Evolutionary conservation across 2,329 filamentous ascomycete genomes (phyloP).

Genomic region (Paraphaeosphaeria sporulosa): DNA sequence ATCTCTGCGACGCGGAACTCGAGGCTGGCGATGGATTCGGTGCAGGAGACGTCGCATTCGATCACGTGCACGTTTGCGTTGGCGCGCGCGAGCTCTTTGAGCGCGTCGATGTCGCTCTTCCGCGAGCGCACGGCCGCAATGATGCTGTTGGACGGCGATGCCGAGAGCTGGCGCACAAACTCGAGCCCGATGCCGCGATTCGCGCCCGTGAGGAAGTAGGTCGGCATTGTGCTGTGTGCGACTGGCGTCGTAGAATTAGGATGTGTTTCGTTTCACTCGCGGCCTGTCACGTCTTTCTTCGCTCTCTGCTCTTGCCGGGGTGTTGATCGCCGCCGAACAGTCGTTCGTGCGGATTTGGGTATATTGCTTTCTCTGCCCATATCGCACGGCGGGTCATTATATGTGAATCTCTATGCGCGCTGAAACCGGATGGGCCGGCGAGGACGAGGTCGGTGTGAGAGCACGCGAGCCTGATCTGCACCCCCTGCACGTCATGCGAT

Average conservation of each 20-base stretch:
- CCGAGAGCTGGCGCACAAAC: constrained; percentile 41
- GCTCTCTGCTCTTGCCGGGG: not conserved
- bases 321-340: not conserved
- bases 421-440: constrained; percentile 12
- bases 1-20: constrained; percentile 45
- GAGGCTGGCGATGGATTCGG: constrained; percentile 44
- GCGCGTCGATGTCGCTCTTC: constrained; percentile 35
- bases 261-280: constrained; percentile 3
- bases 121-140: constrained; percentile 51
- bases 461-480: constrained; percentile 9
- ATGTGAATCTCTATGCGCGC: not conserved
- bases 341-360: not conserved
- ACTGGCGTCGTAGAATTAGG: not conserved
- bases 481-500: constrained; percentile 10
- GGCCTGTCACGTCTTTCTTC: not conserved
- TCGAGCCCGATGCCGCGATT: constrained; percentile 45
- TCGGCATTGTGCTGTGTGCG: constrained; percentile 28
- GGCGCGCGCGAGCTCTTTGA: constrained; percentile 33
- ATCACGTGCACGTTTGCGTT: constrained; percentile 48
- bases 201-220: constrained; percentile 43
- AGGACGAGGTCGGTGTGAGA: not conserved
- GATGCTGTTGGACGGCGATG: constrained; percentile 44
- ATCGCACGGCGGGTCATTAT: constrained; percentile 1
- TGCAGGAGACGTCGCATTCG: constrained; percentile 49
- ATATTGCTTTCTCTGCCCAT: not conserved